A percentile compares a stretch with the other conserved stretches of the same genome.
These are phyloP conservation scores for Pleomassaria siparia DNA, from an alignment of 2,329 filamentous ascomycete species.

Conservation along the genomic window DNA sequence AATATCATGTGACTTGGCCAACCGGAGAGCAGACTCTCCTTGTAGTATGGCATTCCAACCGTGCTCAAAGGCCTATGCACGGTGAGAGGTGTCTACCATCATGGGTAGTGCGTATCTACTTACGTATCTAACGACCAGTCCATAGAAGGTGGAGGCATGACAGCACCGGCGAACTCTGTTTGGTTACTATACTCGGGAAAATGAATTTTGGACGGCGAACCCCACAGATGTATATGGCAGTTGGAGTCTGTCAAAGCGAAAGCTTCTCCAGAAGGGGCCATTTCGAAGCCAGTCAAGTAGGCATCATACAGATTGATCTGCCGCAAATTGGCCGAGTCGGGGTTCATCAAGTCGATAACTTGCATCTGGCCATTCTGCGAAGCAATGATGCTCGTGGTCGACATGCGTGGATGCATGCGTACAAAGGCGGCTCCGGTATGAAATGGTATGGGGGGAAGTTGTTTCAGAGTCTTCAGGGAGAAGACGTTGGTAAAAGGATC, in stretches of 20 bases:
- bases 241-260: constrained; percentile 79
- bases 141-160: constrained; percentile 60
- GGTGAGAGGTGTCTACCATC: constrained; percentile 6
- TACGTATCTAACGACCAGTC: constrained; percentile 73
- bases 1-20: constrained; percentile 85
- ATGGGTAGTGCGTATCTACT: constrained; percentile 30
- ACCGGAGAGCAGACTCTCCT: constrained; percentile 81
- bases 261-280: constrained; percentile 85
- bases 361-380: constrained; percentile 93
- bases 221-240: constrained; percentile 82
- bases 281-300: constrained; percentile 77
- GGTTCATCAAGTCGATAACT: constrained; percentile 92
- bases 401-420: constrained; percentile 93
- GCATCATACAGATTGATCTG: constrained; percentile 74
- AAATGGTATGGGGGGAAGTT: constrained; percentile 86
- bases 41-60: constrained; percentile 91
- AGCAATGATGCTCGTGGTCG: constrained; percentile 90
- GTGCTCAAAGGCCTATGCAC: constrained; percentile 71
- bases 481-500: constrained; percentile 96
- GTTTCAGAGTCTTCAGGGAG: constrained; percentile 85
- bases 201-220: constrained; percentile 79
- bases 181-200: constrained; percentile 82
- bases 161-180: constrained; percentile 69
- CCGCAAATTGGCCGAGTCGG: constrained; percentile 80
- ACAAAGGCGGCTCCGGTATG: constrained; percentile 92